A percentile compares a stretch with the other conserved stretches of the same genome.
Conservation (phyloP, 2,329 filamentous ascomycete species). For the Clarireedia hainanense region DNA sequence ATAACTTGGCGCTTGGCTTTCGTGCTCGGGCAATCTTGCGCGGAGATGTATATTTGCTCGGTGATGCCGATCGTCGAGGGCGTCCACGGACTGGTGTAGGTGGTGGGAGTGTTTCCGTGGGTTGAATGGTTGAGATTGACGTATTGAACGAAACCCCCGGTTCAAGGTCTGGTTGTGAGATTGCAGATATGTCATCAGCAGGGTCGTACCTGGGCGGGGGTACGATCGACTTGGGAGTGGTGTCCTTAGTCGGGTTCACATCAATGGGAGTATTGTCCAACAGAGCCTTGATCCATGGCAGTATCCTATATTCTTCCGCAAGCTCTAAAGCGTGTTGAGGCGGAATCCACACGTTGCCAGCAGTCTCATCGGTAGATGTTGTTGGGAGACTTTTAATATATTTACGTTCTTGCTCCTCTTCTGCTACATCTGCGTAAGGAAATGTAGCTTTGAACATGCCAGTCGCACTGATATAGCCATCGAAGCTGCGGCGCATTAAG, state of each 20-base stretch:
- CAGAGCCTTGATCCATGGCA: conserved; percentile 83
- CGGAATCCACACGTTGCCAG: conserved; percentile 93
- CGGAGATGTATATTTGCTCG: conserved; percentile 43
- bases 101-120: conserved; percentile 18
- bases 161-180: neutral
- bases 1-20: conserved; percentile 38
- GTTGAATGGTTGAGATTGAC: neutral
- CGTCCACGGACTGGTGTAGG: conserved; percentile 32
- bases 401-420: conserved; percentile 69
- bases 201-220: conserved; percentile 64
- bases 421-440: conserved; percentile 63
- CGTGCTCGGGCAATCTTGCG: conserved; percentile 24
- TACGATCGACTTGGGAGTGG: conserved; percentile 64
- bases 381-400: conserved; percentile 77
- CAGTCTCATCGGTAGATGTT: conserved; percentile 85
- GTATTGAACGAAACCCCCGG: neutral
- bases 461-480: conserved; percentile 77
- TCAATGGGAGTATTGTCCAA: conserved; percentile 78
- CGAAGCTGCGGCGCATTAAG: conserved; percentile 82
- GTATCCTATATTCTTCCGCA: conserved; percentile 79
- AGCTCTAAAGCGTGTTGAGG: conserved; percentile 73
- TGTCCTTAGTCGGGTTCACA: conserved; percentile 30
- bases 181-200: neutral
- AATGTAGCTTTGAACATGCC: conserved; percentile 92
- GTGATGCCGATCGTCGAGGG: conserved; percentile 51